A percentile compares a stretch with the other conserved stretches of the same genome.
Evolutionary conservation across 305 asterid genomes (phyloP).

Genomic region (Rubia balearica): DNA sequence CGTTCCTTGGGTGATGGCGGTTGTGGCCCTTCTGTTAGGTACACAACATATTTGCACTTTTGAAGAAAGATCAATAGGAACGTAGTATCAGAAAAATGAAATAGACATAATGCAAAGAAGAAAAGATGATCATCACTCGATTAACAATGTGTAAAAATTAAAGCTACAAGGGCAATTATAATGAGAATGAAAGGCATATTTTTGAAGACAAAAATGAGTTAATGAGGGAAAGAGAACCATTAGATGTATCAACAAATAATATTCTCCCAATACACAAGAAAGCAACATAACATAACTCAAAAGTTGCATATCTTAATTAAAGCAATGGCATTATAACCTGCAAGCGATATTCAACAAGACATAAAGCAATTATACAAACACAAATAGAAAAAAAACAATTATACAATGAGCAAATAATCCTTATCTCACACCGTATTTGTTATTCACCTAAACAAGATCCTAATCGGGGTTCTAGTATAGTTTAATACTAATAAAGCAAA

Average conservation of each 20-base stretch:
- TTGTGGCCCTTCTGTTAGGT: slow-evolving; percentile 73
- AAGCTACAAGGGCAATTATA: not conserved
- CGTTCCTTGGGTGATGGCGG: slow-evolving; percentile 90
- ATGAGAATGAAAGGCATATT: not conserved
- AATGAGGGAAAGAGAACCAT: not conserved
- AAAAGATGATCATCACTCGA: not conserved
- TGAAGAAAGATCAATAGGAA: slow-evolving; percentile 20
- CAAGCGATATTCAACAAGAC: not conserved
- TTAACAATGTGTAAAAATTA: not conserved
- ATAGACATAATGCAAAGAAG: not conserved
- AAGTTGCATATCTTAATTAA: not conserved
- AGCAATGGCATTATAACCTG: not conserved
- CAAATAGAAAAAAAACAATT: too few species aligned
- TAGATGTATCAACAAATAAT: not conserved
- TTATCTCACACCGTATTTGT: too few species aligned
- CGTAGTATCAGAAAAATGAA: not conserved
- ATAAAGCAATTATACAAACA: not conserved
- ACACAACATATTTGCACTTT: slow-evolving; percentile 78
- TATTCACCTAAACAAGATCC: too few species aligned
- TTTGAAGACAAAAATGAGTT: not conserved
- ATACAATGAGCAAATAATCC: too few species aligned
- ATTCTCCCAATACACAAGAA: not conserved
- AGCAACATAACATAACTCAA: not conserved
- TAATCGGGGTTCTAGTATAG: too few species aligned
- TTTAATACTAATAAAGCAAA: too few species aligned